A percentile compares a stretch with the other conserved stretches of the same genome.
Conservation (phyloP, 78 protist species). For the Isochrysis galbana region DNA sequence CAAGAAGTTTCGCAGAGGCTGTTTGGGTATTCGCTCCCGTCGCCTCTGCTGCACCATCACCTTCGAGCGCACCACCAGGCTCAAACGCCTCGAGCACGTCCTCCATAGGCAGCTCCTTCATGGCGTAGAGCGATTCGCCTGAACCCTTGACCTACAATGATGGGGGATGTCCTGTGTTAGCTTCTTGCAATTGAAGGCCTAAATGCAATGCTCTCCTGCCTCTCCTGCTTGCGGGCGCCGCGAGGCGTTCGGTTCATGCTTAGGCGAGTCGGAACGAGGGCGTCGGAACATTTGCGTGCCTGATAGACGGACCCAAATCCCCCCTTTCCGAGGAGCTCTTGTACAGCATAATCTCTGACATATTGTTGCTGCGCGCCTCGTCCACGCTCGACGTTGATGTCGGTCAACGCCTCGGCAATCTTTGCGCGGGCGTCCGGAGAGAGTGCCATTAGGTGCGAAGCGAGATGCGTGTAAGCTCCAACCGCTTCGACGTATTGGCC, state of each 20-base stretch:
- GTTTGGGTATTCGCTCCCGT: neutral
- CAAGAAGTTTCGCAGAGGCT: neutral
- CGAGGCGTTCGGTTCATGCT: too few relatives aligned
- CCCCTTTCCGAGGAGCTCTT: neutral
- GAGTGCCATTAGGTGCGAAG: neutral
- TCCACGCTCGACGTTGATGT: neutral
- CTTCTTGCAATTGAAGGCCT: too few relatives aligned
- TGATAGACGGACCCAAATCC: constrained; percentile 8
- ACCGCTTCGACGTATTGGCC: constrained; percentile 26
- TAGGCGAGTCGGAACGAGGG: too few relatives aligned
- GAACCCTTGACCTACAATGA: neutral
- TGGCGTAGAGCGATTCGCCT: neutral
- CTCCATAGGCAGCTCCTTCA: neutral
- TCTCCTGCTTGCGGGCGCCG: too few relatives aligned
- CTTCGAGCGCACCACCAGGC: neutral
- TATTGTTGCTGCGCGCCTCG: neutral
- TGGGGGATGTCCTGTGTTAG: too few relatives aligned
- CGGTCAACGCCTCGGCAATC: neutral
- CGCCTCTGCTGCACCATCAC: neutral
- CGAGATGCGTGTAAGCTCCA: neutral
- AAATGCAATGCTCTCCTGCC: too few relatives aligned
- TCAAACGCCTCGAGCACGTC: neutral
- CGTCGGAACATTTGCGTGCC: too few relatives aligned
- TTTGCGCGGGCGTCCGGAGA: neutral
- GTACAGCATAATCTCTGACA: neutral